Evolutionary conservation across 164 flowering plant genomes (phyloP).

Genomic region (Paratinospora sagittata): DNA sequence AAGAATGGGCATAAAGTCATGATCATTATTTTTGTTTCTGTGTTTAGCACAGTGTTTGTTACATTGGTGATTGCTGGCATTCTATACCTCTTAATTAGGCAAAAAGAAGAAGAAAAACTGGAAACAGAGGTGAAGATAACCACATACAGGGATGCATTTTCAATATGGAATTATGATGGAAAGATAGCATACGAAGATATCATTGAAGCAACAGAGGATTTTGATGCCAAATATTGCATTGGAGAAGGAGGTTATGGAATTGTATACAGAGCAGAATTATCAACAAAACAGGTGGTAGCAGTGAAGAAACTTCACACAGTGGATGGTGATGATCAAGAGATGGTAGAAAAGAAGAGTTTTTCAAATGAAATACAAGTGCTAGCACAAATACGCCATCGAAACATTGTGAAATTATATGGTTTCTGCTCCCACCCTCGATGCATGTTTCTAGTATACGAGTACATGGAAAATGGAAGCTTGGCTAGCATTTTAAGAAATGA

Average conservation of each 20-base stretch:
- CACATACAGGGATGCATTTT: neutral
- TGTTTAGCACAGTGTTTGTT: neutral
- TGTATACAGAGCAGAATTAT: conserved; percentile 47
- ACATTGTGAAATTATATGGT: conserved; percentile 76
- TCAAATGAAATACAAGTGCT: conserved; percentile 77
- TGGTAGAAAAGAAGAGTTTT: conserved; percentile 36
- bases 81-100: neutral
- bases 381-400: conserved; percentile 61
- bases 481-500: no score
- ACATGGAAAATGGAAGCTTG: no score
- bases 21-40: neutral
- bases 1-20: neutral
- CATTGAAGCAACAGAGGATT: conserved; percentile 32
- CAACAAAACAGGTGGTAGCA: conserved; percentile 47
- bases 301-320: conserved; percentile 62
- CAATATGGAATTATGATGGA: conserved; percentile 4
- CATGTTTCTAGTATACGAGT: no score
- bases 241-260: conserved; percentile 94
- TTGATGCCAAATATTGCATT: conserved; percentile 62
- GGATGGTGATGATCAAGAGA: conserved; percentile 23
- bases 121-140: neutral
- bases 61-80: neutral
- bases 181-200: neutral
- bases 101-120: neutral
- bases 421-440: conserved; percentile 78